Conservation (phyloP, 2,329 filamentous ascomycete species). For the Aspergillus transmontanensis region DNA sequence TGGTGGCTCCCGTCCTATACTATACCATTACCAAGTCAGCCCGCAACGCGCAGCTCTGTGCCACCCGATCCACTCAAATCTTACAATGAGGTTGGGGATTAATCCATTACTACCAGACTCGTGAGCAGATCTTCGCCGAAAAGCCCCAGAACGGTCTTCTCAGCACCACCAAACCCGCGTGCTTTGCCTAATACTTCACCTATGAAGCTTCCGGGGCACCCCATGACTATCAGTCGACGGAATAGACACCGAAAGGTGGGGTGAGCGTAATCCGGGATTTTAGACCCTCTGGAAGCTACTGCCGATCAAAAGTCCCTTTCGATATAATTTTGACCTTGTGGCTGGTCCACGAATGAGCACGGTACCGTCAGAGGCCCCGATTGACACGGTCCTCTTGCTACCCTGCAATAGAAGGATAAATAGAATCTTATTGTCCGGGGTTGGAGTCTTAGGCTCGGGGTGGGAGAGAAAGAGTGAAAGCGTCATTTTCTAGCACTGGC, state of each 20-base stretch:
- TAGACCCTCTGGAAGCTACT: not conserved
- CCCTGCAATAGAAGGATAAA: slow-evolving; percentile 6
- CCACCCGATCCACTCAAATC: slow-evolving; percentile 13
- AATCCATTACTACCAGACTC: slow-evolving; percentile 7
- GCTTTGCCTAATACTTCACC: slow-evolving; percentile 7
- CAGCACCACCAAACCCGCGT: slow-evolving; percentile 3
- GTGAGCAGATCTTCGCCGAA: slow-evolving; percentile 11
- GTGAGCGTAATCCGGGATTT: slow-evolving; percentile 6
- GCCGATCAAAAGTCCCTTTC: slow-evolving; percentile 1
- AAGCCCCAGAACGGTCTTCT: slow-evolving; percentile 7
- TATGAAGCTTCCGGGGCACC: slow-evolving; percentile 19
- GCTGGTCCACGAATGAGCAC: slow-evolving; percentile 1
- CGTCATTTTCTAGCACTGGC: not conserved
- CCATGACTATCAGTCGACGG: slow-evolving; percentile 13
- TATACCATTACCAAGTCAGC: not conserved
- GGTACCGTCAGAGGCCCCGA: not conserved
- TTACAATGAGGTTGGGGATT: slow-evolving; percentile 1
- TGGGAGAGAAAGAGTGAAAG: not conserved
- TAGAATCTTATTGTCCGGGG: slow-evolving; percentile 5
- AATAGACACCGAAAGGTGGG: slow-evolving; percentile 17
- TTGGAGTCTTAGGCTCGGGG: not conserved
- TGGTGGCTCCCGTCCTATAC: not conserved
- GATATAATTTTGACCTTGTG: not conserved
- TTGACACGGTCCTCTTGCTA: slow-evolving; percentile 13
- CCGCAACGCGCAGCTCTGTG: not conserved